Conservation (phyloP, 2,329 filamentous ascomycete species). For the Pseudogymnoascus verrucosus region DNA sequence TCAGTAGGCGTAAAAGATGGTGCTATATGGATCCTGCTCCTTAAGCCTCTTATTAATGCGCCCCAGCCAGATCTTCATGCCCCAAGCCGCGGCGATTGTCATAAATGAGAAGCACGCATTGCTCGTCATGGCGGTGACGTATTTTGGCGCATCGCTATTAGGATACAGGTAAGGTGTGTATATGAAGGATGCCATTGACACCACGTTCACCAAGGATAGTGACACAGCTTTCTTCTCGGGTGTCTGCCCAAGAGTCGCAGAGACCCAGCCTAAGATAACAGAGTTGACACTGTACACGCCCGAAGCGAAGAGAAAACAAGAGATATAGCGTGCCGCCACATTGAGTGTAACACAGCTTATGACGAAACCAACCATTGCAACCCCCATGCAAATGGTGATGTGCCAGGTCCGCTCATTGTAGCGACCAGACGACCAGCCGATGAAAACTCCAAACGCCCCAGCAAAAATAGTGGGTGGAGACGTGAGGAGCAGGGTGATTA, state of each 20-base stretch:
- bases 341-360: slow-evolving; percentile 27
- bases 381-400: slow-evolving; percentile 28
- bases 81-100: slow-evolving; percentile 26
- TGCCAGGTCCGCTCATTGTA: slow-evolving; percentile 33
- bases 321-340: slow-evolving; percentile 17
- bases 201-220: slow-evolving; percentile 30
- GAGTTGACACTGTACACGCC: slow-evolving; percentile 15
- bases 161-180: slow-evolving; percentile 33
- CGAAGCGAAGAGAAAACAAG: slow-evolving; percentile 15
- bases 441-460: slow-evolving; percentile 31
- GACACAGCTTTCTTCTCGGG: slow-evolving; percentile 31
- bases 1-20: background rate
- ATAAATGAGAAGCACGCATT: slow-evolving; percentile 24
- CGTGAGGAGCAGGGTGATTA: slow-evolving; percentile 35
- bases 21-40: background rate
- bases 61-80: slow-evolving; percentile 26
- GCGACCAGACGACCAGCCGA: slow-evolving; percentile 33
- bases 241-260: slow-evolving; percentile 28
- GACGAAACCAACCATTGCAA: slow-evolving; percentile 27
- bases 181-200: slow-evolving; percentile 30
- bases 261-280: slow-evolving; percentile 16
- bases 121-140: slow-evolving; percentile 23
- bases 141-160: slow-evolving; percentile 26
- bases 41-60: slow-evolving; percentile 24
- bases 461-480: slow-evolving; percentile 35